Conservation (phyloP, 176 grass and related monocot species). For the Oryza coarctata region DNA sequence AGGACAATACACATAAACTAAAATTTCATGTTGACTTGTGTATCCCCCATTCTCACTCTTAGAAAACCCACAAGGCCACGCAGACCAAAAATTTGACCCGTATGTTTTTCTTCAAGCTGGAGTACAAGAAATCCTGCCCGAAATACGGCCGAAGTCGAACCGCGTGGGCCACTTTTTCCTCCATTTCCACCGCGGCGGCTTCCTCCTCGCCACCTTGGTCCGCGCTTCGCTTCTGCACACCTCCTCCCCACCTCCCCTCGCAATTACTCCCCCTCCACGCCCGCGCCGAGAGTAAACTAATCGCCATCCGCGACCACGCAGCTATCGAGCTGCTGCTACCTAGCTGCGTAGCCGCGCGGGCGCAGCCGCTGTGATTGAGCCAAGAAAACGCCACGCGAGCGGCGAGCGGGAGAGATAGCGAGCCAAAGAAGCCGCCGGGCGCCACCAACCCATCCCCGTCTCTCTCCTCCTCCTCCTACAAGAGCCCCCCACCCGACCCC, state of each 20-base stretch:
- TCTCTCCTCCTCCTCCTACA: conserved; percentile 16
- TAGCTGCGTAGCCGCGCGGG: background rate
- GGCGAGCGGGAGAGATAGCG: no score
- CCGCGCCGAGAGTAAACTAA: conserved; percentile 20
- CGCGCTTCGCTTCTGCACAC: background rate
- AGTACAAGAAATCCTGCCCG: background rate
- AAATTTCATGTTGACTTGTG: no score
- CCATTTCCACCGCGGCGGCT: no score
- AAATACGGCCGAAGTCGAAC: conserved; percentile 10
- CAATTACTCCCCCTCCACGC: conserved; percentile 28
- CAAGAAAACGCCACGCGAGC: conserved; percentile 19
- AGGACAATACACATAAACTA: no score
- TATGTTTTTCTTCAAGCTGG: no score
- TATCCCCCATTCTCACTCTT: no score
- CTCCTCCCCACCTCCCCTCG: background rate
- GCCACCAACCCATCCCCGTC: conserved; percentile 10
- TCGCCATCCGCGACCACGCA: conserved; percentile 7
- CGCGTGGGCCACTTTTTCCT: background rate
- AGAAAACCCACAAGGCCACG: no score
- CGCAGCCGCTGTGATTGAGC: background rate
- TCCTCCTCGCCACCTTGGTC: background rate
- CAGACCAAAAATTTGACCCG: background rate
- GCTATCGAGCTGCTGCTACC: no score
- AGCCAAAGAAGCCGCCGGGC: background rate
- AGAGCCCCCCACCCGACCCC: conserved; percentile 27